phyloP scores from a whole-genome alignment of 176 grass and related monocot species.

The Rhynchospora tenuis region DNA sequence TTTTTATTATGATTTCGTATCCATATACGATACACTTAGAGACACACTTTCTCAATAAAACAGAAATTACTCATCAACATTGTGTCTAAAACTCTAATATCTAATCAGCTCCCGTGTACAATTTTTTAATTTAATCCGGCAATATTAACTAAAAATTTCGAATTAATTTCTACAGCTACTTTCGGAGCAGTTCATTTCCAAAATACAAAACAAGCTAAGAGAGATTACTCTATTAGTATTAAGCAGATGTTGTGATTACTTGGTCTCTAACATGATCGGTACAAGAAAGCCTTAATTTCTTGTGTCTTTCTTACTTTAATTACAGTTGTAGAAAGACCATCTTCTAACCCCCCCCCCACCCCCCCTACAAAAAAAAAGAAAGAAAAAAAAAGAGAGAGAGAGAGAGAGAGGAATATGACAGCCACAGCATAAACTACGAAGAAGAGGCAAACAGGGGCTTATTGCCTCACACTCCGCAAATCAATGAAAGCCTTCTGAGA shows the following conservation, averaged over 20 bases:
- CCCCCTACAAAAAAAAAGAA: constrained; percentile 7
- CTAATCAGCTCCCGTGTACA: not conserved
- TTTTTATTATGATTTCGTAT: not conserved
- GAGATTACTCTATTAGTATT: not conserved
- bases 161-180: not conserved
- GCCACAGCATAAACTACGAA: constrained; percentile 28
- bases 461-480: constrained; percentile 32
- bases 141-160: not conserved
- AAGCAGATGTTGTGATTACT: not conserved
- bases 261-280: not conserved
- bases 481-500: constrained; percentile 36
- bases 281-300: constrained; percentile 3
- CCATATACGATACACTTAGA: not conserved
- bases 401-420: constrained; percentile 35
- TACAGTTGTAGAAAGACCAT: constrained; percentile 27
- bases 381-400: constrained; percentile 25
- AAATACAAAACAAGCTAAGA: not conserved
- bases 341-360: not conserved
- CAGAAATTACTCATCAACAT: not conserved
- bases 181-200: not conserved
- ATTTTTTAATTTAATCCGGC: not conserved
- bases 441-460: not conserved
- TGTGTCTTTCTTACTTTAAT: constrained; percentile 5
- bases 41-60: not conserved
- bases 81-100: not conserved